These are phyloP conservation scores for Cinnamomum micranthum DNA, from an alignment of 164 flowering plant species.

Conservation along the genomic window DNA sequence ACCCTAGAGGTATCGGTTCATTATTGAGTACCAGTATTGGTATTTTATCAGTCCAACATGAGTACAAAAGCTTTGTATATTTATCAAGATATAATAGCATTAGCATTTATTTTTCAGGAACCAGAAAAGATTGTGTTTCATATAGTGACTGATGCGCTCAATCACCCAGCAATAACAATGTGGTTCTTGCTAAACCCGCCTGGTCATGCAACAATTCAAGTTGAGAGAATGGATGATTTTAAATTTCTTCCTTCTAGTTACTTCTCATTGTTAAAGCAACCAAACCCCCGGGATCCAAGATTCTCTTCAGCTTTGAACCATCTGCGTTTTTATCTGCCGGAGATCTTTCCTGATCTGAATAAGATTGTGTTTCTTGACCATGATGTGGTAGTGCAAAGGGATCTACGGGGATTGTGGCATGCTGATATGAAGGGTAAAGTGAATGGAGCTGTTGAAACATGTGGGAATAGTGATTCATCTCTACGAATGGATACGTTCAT, in stretches of 20 bases:
- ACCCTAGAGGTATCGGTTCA: too few relatives aligned
- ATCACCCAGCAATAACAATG: slow-evolving; percentile 76
- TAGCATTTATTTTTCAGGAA: slow-evolving; percentile 48
- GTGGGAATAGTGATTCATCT: slow-evolving; percentile 46
- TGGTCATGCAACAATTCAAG: slow-evolving; percentile 57
- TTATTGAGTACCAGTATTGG: too few relatives aligned
- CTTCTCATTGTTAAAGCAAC: slow-evolving; percentile 28
- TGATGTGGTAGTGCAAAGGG: slow-evolving; percentile 93
- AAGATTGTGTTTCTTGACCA: slow-evolving; percentile 86
- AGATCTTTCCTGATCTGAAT: slow-evolving; percentile 65
- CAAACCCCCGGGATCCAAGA: slow-evolving; percentile 48
- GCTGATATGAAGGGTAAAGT: slow-evolving; percentile 78
- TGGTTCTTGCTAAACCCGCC: slow-evolving; percentile 91
- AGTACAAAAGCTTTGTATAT: neutral
- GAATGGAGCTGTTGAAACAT: slow-evolving; percentile 81
- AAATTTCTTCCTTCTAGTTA: slow-evolving; percentile 39
- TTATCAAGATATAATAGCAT: neutral
- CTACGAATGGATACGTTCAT: slow-evolving; percentile 57
- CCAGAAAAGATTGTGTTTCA: slow-evolving; percentile 77
- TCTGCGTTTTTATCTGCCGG: slow-evolving; percentile 82
- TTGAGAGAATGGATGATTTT: slow-evolving; percentile 50
- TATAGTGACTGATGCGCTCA: slow-evolving; percentile 81
- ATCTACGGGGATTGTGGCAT: slow-evolving; percentile 63
- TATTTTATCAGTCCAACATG: neutral
- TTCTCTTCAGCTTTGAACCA: slow-evolving; percentile 65